Percentiles rank a stretch among this genome's conserved stretches.
phyloP scores from a whole-genome alignment of 2,329 filamentous ascomycete species.

The Emydomyces testavorans region DNA sequence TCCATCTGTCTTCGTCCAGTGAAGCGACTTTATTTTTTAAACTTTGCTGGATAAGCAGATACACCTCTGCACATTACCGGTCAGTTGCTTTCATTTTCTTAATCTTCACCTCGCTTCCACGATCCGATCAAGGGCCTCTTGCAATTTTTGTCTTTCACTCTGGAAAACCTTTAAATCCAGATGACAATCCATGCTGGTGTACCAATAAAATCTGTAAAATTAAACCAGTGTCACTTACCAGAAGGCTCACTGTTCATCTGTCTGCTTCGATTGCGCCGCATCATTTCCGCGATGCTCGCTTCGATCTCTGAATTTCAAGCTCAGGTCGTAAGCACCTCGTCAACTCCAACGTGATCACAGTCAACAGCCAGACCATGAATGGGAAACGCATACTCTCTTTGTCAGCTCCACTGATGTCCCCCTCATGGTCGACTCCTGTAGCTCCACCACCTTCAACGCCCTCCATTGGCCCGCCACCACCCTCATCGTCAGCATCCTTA shows the following conservation, averaged over 20 bases:
- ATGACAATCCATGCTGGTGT: background rate
- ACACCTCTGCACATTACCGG: conserved; percentile 46
- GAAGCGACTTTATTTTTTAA: conserved; percentile 60
- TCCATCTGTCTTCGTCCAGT: conserved; percentile 77
- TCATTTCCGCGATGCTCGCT: conserved; percentile 35
- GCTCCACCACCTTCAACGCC: conserved; percentile 43
- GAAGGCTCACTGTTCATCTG: conserved; percentile 53
- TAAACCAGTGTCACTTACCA: conserved; percentile 39
- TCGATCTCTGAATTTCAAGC: conserved; percentile 33
- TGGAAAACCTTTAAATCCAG: background rate
- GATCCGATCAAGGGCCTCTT: background rate
- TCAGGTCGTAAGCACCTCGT: conserved; percentile 2
- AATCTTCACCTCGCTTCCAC: background rate
- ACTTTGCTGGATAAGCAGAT: conserved; percentile 58
- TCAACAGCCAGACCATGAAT: background rate
- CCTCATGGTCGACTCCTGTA: conserved; percentile 36
- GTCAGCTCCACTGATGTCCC: conserved; percentile 25
- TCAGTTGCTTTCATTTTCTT: background rate
- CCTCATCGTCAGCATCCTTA: conserved; percentile 29
- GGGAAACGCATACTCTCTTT: conserved; percentile 31
- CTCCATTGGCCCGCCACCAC: conserved; percentile 28
- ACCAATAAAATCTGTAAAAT: background rate
- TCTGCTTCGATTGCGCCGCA: conserved; percentile 24
- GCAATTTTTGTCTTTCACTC: background rate
- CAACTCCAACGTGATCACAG: background rate